Conservation (phyloP, 2,329 filamentous ascomycete genomes). For the Aspergillus carbonarius region DNA sequence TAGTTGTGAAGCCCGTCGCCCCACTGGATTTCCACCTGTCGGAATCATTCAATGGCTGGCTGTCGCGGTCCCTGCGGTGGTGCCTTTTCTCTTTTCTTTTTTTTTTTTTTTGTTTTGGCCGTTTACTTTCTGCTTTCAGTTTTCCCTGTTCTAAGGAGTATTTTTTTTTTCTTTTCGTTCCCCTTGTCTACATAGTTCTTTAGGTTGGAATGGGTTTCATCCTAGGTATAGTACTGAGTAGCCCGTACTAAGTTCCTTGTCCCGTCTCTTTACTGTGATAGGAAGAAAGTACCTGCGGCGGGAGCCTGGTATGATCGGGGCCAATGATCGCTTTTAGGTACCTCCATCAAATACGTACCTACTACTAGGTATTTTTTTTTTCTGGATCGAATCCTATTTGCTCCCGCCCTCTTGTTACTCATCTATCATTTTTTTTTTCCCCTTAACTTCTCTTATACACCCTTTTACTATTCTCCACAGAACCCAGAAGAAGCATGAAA, state of each 20-base stretch:
- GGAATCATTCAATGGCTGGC: slow-evolving; percentile 4
- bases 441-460: not conserved
- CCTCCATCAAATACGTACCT: not conserved
- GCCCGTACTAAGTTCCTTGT: not conserved
- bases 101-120: not conserved
- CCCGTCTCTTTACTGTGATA: not conserved
- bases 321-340: not conserved
- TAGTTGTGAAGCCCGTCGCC: not conserved
- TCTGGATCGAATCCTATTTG: not conserved
- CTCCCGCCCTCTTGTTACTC: not conserved
- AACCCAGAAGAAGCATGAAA: not conserved
- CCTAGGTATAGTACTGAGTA: too few species aligned
- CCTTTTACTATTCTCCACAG: not conserved
- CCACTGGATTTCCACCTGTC: slow-evolving; percentile 6
- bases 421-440: not conserved
- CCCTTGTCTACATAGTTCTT: not conserved
- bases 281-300: not conserved
- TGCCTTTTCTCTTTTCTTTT: not conserved
- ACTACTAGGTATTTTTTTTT: too few species aligned
- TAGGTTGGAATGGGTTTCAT: not conserved
- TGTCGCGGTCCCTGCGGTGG: slow-evolving; percentile 1
- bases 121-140: too few species aligned
- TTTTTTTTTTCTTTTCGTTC: not conserved
- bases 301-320: not conserved
- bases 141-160: not conserved